A percentile compares a stretch with the other conserved stretches of the same genome.
Conservation (phyloP, 768 basidiomycete species). For the Lyophyllum atratum region DNA sequence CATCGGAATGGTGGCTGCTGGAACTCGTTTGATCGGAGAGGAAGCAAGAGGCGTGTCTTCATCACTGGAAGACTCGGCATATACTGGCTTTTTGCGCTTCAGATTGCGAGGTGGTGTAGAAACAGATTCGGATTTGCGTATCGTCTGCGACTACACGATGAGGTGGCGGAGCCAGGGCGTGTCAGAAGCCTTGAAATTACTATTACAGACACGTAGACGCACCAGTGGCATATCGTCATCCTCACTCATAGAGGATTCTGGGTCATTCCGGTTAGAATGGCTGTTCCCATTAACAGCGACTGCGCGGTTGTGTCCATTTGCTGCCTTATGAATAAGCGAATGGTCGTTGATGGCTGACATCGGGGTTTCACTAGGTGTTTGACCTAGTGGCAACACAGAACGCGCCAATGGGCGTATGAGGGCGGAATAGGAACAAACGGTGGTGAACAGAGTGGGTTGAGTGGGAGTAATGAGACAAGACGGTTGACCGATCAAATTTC, state of each 20-base stretch:
- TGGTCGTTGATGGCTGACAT: slow-evolving; percentile 65
- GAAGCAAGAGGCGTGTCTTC: slow-evolving; percentile 75
- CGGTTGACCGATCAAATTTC: slow-evolving; percentile 38
- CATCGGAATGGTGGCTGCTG: slow-evolving; percentile 39
- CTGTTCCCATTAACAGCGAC: slow-evolving; percentile 47
- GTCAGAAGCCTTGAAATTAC: slow-evolving; percentile 6
- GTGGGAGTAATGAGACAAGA: slow-evolving; percentile 31
- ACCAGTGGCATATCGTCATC: slow-evolving; percentile 77
- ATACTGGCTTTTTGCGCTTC: slow-evolving; percentile 65
- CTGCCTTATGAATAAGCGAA: slow-evolving; percentile 46
- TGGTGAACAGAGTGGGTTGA: slow-evolving; percentile 14
- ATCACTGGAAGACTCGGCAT: slow-evolving; percentile 64
- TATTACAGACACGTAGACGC: slow-evolving; percentile 27
- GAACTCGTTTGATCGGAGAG: slow-evolving; percentile 59
- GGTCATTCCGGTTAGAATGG: slow-evolving; percentile 38
- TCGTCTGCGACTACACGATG: slow-evolving; percentile 54
- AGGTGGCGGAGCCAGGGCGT: slow-evolving; percentile 25
- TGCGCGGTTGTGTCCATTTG: slow-evolving; percentile 37
- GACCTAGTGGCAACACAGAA: slow-evolving; percentile 25
- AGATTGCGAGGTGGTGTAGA: slow-evolving; percentile 34
- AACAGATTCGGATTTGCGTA: slow-evolving; percentile 47
- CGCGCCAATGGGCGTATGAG: slow-evolving; percentile 17
- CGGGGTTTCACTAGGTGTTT: slow-evolving; percentile 42
- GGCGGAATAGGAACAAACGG: slow-evolving; percentile 17
- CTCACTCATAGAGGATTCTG: slow-evolving; percentile 59